phyloP scores from a whole-genome alignment of 1,139 yeast genomes.

The Pichia sp. region DNA sequence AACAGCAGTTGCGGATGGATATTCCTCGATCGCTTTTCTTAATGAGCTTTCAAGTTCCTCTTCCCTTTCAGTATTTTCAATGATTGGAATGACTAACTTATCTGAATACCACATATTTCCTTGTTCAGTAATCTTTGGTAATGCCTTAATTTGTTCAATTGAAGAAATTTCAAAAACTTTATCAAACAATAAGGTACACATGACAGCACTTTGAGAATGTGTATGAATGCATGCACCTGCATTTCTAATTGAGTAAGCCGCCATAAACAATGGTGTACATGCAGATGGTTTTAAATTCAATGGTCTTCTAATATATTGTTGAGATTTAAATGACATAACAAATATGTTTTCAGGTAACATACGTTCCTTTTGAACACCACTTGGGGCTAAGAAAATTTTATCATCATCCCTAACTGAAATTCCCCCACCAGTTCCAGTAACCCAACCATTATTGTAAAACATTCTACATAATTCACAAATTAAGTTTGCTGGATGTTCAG shows the following conservation, averaged over 20 bases:
- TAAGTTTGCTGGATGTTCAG: conserved; percentile 75
- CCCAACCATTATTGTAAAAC: conserved; percentile 83
- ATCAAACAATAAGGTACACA: conserved; percentile 66
- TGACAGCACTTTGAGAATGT: conserved; percentile 83
- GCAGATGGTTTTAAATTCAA: conserved; percentile 76
- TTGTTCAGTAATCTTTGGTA: conserved; percentile 63
- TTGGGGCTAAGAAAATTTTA: conserved; percentile 75
- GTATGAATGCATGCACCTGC: conserved; percentile 97
- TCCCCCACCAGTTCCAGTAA: conserved; percentile 96
- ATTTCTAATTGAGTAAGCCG: conserved; percentile 62
- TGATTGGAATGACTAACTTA: conserved; percentile 79
- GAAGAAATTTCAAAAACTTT: conserved; percentile 69
- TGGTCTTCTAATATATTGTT: conserved; percentile 57
- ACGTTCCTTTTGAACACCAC: conserved; percentile 92
- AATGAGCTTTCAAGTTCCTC: conserved; percentile 73
- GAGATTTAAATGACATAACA: conserved; percentile 56
- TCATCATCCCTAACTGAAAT: conserved; percentile 66
- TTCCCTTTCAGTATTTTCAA: conserved; percentile 85
- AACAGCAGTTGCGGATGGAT: conserved; percentile 80
- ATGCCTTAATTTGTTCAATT: conserved; percentile 89
- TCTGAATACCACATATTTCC: conserved; percentile 72
- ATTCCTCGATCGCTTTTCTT: conserved; percentile 53
- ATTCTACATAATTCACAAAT: conserved; percentile 76
- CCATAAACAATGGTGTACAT: conserved; percentile 82
- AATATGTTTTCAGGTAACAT: conserved; percentile 79